Evolutionary conservation across 768 basidiomycete genomes (phyloP).

Genomic region (Clitopilus hobsonii): DNA sequence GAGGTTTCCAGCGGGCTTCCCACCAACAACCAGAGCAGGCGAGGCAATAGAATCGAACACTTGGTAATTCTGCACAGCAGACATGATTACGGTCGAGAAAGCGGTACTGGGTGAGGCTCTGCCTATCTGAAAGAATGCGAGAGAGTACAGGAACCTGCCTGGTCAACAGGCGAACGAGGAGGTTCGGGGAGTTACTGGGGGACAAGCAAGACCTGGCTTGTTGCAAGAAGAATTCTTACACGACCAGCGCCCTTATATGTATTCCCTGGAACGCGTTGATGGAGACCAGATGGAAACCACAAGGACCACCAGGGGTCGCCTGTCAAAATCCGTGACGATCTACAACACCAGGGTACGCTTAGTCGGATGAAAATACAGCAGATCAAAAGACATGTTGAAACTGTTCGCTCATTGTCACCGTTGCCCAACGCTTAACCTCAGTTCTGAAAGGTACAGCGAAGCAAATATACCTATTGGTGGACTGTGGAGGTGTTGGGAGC

Average conservation of each 20-base stretch:
- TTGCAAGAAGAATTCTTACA: neutral
- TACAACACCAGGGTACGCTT: neutral
- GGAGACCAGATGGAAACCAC: too few relatives aligned
- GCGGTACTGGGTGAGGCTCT: neutral
- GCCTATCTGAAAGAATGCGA: neutral
- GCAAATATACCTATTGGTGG: too few relatives aligned
- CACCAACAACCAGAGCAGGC: neutral
- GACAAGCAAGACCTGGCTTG: neutral
- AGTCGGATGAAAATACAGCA: neutral
- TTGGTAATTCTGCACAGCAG: neutral
- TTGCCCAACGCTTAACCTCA: too few relatives aligned
- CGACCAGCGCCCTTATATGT: neutral
- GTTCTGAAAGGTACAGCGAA: too few relatives aligned
- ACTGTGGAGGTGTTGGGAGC: too few relatives aligned
- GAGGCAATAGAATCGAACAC: neutral
- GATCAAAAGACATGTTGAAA: too few relatives aligned
- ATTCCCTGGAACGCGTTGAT: neutral
- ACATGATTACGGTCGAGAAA: neutral
- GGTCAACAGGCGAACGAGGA: neutral
- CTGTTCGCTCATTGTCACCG: too few relatives aligned
- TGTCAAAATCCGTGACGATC: neutral
- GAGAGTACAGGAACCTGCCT: slow-evolving; percentile 1
- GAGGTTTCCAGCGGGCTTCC: neutral
- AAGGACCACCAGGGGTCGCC: neutral
- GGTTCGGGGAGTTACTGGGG: neutral